Conservation (phyloP, 805 yeast species). For the Kuraishia hungarica region DNA sequence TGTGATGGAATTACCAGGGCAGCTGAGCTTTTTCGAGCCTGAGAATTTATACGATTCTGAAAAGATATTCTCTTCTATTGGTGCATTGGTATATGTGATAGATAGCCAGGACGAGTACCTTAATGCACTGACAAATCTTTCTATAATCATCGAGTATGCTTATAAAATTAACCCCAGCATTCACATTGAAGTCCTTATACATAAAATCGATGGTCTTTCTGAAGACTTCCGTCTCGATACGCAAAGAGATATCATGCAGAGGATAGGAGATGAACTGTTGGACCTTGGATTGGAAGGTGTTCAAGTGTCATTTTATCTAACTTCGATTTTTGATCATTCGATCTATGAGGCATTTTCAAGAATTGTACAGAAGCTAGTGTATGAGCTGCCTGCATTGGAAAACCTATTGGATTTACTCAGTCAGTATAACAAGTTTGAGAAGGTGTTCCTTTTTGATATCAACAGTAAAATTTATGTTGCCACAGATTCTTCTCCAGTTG, state of each 20-base stretch:
- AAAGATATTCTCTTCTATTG: constrained; percentile 68
- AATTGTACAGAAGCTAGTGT: constrained; percentile 84
- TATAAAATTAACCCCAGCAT: constrained; percentile 75
- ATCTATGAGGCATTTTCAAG: constrained; percentile 93
- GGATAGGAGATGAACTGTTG: constrained; percentile 86
- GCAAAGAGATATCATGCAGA: constrained; percentile 91
- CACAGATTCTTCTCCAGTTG: constrained; percentile 93
- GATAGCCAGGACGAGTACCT: constrained; percentile 94
- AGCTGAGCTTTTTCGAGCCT: constrained; percentile 81
- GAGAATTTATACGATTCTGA: constrained; percentile 60
- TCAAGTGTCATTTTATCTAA: constrained; percentile 82
- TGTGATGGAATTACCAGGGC: constrained; percentile 94
- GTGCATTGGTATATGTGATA: constrained; percentile 88
- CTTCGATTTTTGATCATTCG: constrained; percentile 92
- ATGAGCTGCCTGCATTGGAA: constrained; percentile 82
- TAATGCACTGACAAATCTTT: constrained; percentile 81
- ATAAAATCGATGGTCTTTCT: constrained; percentile 89
- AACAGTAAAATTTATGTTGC: constrained; percentile 92
- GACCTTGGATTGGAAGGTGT: constrained; percentile 90
- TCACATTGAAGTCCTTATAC: constrained; percentile 87
- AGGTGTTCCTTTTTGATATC: constrained; percentile 86
- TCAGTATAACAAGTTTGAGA: constrained; percentile 84
- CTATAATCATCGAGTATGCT: constrained; percentile 83
- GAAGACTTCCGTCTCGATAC: constrained; percentile 94
- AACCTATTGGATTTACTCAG: constrained; percentile 83